Base-by-base conservation (phyloP, 768 basidiomycete genomes). In the Infundibulicybe gibba region DNA sequence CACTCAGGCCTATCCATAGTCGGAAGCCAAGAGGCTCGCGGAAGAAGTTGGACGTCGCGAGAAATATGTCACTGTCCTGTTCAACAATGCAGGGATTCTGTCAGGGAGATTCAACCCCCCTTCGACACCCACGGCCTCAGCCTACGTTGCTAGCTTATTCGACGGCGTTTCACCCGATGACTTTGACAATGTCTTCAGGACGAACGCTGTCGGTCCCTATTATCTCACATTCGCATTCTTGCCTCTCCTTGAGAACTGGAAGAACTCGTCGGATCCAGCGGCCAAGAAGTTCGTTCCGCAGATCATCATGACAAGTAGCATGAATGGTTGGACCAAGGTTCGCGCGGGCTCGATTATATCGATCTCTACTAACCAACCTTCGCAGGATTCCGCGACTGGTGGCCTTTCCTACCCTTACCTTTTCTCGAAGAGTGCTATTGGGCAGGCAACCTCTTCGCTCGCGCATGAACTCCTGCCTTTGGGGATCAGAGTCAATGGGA, bases 181-280 rank as follows among this genome's bases (percentile, higher is more conserved):
- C 13, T 76, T 76, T 47, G 55, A 63, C 47, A 60, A 69, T 39
- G 54, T 53, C 13, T 40, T 68, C 21, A 59, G 61, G 47, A 69
- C 71, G 14, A 75, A 75, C 50, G 67, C 71, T 0, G 63, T 71
- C 9, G 74, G 70, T 0, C 72, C 77, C 5, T 78, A 77, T 57
- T 81, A 78, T 74, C 62, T 78, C 15, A 72, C 77, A 0, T 75
- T 79, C 52, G 77, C 78, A n/a, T 77, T 78, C 62, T 62, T 81
- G 3, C 77, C 76, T 5, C 61, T 81, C 0, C 63, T 79, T 5
- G 74, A 75, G 52, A 71, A 69, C 44, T 72, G 74, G 70, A 72
- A 72, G 54, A 57, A 58, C 33, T 54, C 54, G 2, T 53, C 59
- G 1, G 59, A 53, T 39, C 57, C 54, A 20, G 58, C 50, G 15